These are phyloP conservation scores for Sporothrix variecibatus DNA, from an alignment of 2,329 filamentous ascomycete genomes.

Conservation along the genomic window DNA sequence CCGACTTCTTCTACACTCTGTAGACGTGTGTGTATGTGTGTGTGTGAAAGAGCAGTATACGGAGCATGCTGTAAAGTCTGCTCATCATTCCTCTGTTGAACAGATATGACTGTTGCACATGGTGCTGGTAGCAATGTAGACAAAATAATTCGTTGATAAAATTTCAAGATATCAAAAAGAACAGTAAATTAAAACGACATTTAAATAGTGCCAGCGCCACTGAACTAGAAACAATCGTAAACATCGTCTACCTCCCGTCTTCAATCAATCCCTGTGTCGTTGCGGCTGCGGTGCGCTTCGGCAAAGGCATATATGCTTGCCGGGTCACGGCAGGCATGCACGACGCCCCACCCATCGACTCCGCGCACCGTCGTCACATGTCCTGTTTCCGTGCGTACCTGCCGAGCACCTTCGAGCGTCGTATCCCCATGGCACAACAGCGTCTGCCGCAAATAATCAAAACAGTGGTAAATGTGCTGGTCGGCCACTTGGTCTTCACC, in stretches of 20 bases:
- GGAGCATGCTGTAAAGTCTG: too few relatives aligned
- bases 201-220: too few relatives aligned
- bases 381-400: slow-evolving; percentile 11
- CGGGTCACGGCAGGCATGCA: slow-evolving; percentile 31
- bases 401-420: slow-evolving; percentile 29
- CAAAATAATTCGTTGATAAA: too few relatives aligned
- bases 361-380: slow-evolving; percentile 23
- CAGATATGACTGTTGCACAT: too few relatives aligned
- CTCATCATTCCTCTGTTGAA: too few relatives aligned
- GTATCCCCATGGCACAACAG: slow-evolving; percentile 33
- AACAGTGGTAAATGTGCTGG: slow-evolving; percentile 32
- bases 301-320: slow-evolving; percentile 28
- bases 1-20: slow-evolving; percentile 5
- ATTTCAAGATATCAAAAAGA: too few relatives aligned
- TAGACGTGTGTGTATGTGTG: too few relatives aligned
- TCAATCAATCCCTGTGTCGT: slow-evolving; percentile 30
- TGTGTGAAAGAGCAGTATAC: too few relatives aligned
- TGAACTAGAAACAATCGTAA: too few relatives aligned
- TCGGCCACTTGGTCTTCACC: slow-evolving; percentile 28
- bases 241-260: background rate
- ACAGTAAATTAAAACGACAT: too few relatives aligned
- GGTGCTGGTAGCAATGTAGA: too few relatives aligned
- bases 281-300: slow-evolving; percentile 26
- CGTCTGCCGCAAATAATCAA: slow-evolving; percentile 32
- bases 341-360: slow-evolving; percentile 32